Base-by-base conservation (phyloP, 1,284 basidiomycete species). In the Singerocomus inundabilis region DNA sequence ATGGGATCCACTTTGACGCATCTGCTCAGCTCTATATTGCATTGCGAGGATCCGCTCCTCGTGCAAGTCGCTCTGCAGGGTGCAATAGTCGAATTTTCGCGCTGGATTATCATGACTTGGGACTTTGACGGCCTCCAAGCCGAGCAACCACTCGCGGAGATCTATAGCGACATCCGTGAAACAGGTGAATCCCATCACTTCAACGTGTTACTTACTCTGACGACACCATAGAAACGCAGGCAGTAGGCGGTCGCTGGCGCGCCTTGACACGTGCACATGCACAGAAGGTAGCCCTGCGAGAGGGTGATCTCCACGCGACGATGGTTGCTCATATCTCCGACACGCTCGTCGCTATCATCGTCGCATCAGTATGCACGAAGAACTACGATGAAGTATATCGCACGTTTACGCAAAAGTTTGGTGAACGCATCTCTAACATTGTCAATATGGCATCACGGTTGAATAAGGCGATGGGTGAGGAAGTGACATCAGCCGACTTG, bases 51-150 rank as follows among this genome's bases (percentile, higher is more conserved):
- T 58, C 70, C 74, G 0, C 67, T 74, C 45, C 59, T 78, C 35
- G 67, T 82, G n/a, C 79, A 81, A 43, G 71, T 77, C 41, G 76
- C 78, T 0, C 58, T 83, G 35, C 80, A 81, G 54, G 72, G 74
- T 5, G 70, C 66, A 6, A 70, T 77, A 44, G 64, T 68, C 11
- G 70, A 70, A n/a, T 77, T 73, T 45, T 66, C 72, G 0, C 67
- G 70, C 25, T 75, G 72, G 70, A 71, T 77, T 15, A 71, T 79
- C 46, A 66, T 69, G 46, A 73, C 75, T 0, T 83, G 81, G 81
- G 72, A 70, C 55, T 75, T 76, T 51, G 71, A 74, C 33, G 71
- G 69, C n/a, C 69, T 69, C 48, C 71, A 73, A 39, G 72, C 70
- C 24, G 71, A 74, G 40, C 65, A 69, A n/a, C 59, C 72, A 15